Evolutionary conservation across 2,329 filamentous ascomycete genomes (phyloP), one percentile per base, ranked within the genome.

Genomic region (Nothopassalora personata): DNA sequence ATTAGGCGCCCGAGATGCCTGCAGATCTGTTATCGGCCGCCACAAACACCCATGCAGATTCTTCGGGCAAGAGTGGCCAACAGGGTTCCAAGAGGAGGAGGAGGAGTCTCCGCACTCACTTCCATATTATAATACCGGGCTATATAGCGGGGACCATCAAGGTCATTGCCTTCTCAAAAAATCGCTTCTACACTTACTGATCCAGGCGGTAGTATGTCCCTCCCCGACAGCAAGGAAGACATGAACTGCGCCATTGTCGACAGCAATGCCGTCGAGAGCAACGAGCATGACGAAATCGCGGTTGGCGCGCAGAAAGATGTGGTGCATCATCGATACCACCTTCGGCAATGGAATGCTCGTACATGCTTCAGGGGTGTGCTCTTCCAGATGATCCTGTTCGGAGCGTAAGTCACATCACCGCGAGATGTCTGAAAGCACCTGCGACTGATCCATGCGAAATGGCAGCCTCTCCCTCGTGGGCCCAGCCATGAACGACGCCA

Each of bases 311-410:
- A 61, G 46, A 43, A 47, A 11, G 54, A 57, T n/a, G 54, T 28
- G 9, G 31, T 60, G 33, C 48, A 64, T 13, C 53, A 54, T 33
- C 45, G 48, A 7, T 61, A 60, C 43, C 30, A 60, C 43, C 30
- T 59, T 27, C 34, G 39, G 36, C 51, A 55, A 43, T 58, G 54
- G 50, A 47, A 10, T 19, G 45, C 5, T 9, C 58, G 39, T 15
- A 59, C 50, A 1, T 64, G 66, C 58, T 66, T 53, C 53, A 58
- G 62, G 31, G 65, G 64, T 39, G 65, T 67, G 8, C 45, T 67
- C 9, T 64, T 66, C 47, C 65, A 67, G 54, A 67, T 67, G 63
- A 60, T 67, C 6, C 47, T 67, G n/a, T 65, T 67, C 36, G 65
- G 65, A 59, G 58, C 62, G 63, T 65, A 57, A 47, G 63, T 57